phyloP scores from a whole-genome alignment of 2,329 filamentous ascomycete genomes.

The Blumeria graminis region DNA sequence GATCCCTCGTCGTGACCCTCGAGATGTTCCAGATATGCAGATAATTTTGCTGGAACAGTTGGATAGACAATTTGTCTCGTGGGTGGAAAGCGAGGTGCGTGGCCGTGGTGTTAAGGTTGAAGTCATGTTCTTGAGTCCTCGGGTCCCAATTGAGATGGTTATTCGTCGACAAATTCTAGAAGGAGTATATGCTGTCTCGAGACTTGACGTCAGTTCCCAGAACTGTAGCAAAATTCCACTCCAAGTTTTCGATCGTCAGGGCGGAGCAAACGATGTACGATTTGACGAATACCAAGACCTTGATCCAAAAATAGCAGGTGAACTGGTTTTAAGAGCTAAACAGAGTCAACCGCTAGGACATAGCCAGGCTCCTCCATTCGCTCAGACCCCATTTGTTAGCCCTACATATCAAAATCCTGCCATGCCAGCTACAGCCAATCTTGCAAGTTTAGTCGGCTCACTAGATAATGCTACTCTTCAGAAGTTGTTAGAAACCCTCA shows the following conservation, averaged over 20 bases:
- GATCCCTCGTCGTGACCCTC: constrained; percentile 46
- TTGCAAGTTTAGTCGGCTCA: constrained; percentile 40
- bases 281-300: constrained; percentile 77
- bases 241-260: constrained; percentile 63
- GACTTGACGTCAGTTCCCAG: constrained; percentile 48
- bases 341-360: constrained; percentile 17
- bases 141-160: constrained; percentile 54
- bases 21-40: constrained; percentile 71
- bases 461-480: constrained; percentile 49
- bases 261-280: constrained; percentile 47
- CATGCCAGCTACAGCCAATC: constrained; percentile 20
- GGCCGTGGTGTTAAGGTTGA: constrained; percentile 49
- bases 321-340: constrained; percentile 55
- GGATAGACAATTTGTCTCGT: constrained; percentile 55
- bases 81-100: constrained; percentile 56
- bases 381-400: constrained; percentile 18
- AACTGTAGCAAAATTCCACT: constrained; percentile 49
- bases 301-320: constrained; percentile 53
- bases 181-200: constrained; percentile 65
- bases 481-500: constrained; percentile 37
- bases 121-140: constrained; percentile 54
- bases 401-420: constrained; percentile 15
- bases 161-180: constrained; percentile 69
- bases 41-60: constrained; percentile 62
- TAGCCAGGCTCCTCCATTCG: constrained; percentile 12